These are phyloP conservation scores for Gnetum montanum DNA, from an alignment of 75 land plant genomes.

Conservation along the genomic window DNA sequence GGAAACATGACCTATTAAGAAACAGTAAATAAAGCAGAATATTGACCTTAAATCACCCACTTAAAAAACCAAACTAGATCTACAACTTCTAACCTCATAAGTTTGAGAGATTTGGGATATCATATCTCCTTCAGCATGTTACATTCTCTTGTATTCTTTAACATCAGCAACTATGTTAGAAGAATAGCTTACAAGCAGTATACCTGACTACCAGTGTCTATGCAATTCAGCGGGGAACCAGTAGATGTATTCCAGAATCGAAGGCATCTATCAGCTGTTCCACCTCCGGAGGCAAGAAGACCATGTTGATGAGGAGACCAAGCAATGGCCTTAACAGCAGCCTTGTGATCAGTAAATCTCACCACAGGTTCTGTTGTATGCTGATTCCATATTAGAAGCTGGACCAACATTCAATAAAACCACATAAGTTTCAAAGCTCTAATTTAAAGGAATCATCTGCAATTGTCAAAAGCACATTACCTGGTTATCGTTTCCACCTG, in stretches of 20 bases:
- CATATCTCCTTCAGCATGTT: too few species aligned
- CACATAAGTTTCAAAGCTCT: neutral
- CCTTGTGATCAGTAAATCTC: slow-evolving; percentile 80
- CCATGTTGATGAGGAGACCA: slow-evolving; percentile 98
- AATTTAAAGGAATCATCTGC: too few species aligned
- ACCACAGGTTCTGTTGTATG: slow-evolving; percentile 77
- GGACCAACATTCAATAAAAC: slow-evolving; percentile 1
- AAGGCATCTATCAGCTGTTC: slow-evolving; percentile 94
- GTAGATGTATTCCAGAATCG: slow-evolving; percentile 96
- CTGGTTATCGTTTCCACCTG: slow-evolving; percentile 99
- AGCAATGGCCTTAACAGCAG: slow-evolving; percentile 98
- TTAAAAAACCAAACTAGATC: too few species aligned
- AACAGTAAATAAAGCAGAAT: too few species aligned
- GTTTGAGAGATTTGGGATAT: too few species aligned
- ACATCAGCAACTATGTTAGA: too few species aligned
- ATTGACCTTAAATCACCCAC: too few species aligned
- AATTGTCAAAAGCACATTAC: slow-evolving; percentile 16
- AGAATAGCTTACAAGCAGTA: too few species aligned
- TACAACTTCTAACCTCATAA: too few species aligned
- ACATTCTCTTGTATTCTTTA: too few species aligned
- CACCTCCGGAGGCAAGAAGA: slow-evolving; percentile 96
- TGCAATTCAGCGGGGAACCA: slow-evolving; percentile 52
- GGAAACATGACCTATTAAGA: too few species aligned
- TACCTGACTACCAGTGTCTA: slow-evolving; percentile 99
- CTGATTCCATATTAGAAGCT: slow-evolving; percentile 95